phyloP scores from a whole-genome alignment of 2,329 filamentous ascomycete genomes.

The Aspergillus eucalypticola region DNA sequence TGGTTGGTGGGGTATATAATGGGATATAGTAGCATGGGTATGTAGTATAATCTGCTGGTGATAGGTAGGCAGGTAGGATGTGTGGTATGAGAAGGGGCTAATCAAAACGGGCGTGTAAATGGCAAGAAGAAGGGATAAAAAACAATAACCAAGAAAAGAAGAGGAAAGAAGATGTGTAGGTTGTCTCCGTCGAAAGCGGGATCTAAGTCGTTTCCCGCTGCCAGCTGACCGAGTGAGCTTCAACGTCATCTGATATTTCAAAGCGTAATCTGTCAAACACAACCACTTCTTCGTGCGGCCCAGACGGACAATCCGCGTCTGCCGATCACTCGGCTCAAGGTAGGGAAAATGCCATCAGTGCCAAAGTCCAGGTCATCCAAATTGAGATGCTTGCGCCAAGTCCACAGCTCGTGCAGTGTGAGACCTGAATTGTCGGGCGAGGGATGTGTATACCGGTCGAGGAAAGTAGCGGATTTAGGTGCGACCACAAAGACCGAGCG shows the following conservation, averaged over 20 bases:
- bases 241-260: constrained; percentile 2
- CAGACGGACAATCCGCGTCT: constrained; percentile 53
- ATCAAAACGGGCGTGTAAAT: not conserved
- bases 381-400: constrained; percentile 50
- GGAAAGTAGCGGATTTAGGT: constrained; percentile 46
- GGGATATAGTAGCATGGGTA: not conserved
- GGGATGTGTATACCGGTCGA: constrained; percentile 39
- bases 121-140: not conserved
- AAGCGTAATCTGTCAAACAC: constrained; percentile 16
- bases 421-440: constrained; percentile 25
- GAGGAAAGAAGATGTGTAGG: not conserved
- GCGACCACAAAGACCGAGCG: constrained; percentile 45
- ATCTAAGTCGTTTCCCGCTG: not conserved
- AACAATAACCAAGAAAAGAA: not conserved
- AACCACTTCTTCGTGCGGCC: constrained; percentile 41
- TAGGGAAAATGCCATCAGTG: constrained; percentile 49
- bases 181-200: not conserved
- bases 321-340: constrained; percentile 49
- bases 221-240: constrained; percentile 1
- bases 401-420: constrained; percentile 44
- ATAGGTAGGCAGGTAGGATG: not conserved
- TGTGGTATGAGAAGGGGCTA: not conserved
- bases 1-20: not conserved
- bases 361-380: constrained; percentile 55
- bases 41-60: not conserved